Percentiles rank a stretch among this genome's conserved stretches.
Conservation (phyloP, 164 flowering plant species). For the Berberis thunbergii region DNA sequence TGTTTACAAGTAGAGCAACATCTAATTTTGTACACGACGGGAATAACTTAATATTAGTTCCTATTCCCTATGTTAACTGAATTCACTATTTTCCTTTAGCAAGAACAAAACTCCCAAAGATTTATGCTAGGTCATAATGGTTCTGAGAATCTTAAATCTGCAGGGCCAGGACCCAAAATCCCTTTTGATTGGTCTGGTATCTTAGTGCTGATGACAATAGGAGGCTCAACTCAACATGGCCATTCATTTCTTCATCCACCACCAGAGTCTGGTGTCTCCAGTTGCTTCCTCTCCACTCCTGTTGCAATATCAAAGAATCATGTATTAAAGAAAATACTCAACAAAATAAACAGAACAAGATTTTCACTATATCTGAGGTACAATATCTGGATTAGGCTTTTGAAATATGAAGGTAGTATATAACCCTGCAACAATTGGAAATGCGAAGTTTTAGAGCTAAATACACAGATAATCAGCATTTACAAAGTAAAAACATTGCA, state of each 20-base stretch:
- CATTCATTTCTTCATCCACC: constrained; percentile 47
- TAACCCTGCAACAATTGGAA: constrained; percentile 49
- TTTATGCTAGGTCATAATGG: constrained; percentile 18
- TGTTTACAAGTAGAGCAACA: too few species aligned
- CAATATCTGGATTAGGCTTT: constrained; percentile 81
- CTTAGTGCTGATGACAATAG: constrained; percentile 23
- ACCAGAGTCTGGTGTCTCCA: constrained; percentile 33
- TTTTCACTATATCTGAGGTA: constrained; percentile 24
- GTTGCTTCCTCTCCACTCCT: constrained; percentile 43
- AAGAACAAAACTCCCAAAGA: not conserved
- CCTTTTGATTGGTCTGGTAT: constrained; percentile 61
- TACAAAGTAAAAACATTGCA: not conserved
- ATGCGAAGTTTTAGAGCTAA: not conserved
- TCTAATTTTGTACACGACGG: too few species aligned
- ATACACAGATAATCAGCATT: not conserved
- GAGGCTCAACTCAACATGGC: constrained; percentile 27
- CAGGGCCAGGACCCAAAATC: constrained; percentile 91
- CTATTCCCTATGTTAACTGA: too few species aligned
- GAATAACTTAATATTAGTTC: too few species aligned
- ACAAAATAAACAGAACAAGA: not conserved
- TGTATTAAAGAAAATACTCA: not conserved
- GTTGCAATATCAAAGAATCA: constrained; percentile 21
- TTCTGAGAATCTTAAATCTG: constrained; percentile 71
- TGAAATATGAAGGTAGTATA: constrained; percentile 84
- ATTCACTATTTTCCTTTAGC: too few species aligned